Evolutionary conservation across 257 asterid genomes (phyloP).

Genomic region (Agastache rugosa): DNA sequence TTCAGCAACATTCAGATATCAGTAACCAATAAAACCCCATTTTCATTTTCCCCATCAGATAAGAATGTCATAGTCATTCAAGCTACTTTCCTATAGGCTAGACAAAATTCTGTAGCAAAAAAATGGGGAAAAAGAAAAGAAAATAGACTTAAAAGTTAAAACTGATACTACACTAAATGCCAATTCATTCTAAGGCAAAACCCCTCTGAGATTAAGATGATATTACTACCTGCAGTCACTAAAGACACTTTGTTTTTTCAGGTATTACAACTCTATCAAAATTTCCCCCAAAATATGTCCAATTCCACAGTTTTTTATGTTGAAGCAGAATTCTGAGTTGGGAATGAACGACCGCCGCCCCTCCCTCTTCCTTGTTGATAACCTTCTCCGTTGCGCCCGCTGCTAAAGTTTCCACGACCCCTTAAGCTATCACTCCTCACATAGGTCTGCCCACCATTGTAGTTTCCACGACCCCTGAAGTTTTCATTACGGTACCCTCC

Average conservation of each 20-base stretch:
- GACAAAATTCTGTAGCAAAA: slow-evolving; percentile 24
- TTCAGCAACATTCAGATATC: neutral
- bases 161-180: slow-evolving; percentile 39
- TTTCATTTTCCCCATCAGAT: slow-evolving; percentile 17
- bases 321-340: slow-evolving; percentile 36
- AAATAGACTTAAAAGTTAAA: neutral
- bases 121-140: neutral
- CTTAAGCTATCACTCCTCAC: slow-evolving; percentile 66
- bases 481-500: slow-evolving; percentile 67
- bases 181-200: slow-evolving; percentile 31
- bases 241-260: slow-evolving; percentile 14
- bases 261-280: slow-evolving; percentile 40
- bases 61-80: slow-evolving; percentile 12
- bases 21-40: neutral
- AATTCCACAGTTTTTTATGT: slow-evolving; percentile 17
- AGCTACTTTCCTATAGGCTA: slow-evolving; percentile 37
- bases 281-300: slow-evolving; percentile 32
- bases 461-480: slow-evolving; percentile 68
- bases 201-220: slow-evolving; percentile 23
- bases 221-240: neutral
- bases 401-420: slow-evolving; percentile 48
- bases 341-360: slow-evolving; percentile 43
- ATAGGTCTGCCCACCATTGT: slow-evolving; percentile 55
- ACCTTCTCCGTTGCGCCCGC: slow-evolving; percentile 49
- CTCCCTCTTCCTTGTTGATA: slow-evolving; percentile 59